A percentile compares a stretch with the other conserved stretches of the same genome.
Conservation (phyloP, 108 stramenopile genomes). For the Discostella pseudostelligera region DNA sequence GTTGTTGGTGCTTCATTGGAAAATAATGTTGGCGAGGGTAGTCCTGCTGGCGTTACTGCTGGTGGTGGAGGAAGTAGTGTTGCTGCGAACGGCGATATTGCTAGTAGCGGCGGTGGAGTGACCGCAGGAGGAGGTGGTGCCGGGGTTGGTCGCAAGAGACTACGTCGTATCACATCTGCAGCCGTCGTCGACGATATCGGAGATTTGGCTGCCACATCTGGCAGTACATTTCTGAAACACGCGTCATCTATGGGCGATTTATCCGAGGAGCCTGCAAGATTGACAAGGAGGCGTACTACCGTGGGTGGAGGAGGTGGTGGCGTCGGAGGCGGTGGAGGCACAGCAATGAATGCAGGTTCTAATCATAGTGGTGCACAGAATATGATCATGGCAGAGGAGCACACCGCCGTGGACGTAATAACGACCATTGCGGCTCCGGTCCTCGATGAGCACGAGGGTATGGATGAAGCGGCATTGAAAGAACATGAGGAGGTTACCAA, state of each 20-base stretch:
- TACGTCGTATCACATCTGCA: neutral
- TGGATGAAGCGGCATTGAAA: constrained; percentile 92
- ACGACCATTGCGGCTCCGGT: constrained; percentile 84
- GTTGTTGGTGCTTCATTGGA: constrained; percentile 1
- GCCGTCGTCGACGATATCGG: neutral
- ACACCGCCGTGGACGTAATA: constrained; percentile 71
- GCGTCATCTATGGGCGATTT: neutral
- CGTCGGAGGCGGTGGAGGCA: neutral
- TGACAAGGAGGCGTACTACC: neutral
- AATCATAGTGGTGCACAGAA: neutral
- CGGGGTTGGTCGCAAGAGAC: constrained; percentile 6
- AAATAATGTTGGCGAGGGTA: neutral
- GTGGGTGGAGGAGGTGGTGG: neutral
- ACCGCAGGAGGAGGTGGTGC: constrained; percentile 6
- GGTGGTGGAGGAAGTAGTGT: neutral
- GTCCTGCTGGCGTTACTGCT: constrained; percentile 1
- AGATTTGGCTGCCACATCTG: constrained; percentile 8
- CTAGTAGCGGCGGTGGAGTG: constrained; percentile 4
- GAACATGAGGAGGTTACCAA: constrained; percentile 99
- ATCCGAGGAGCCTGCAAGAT: constrained; percentile 24
- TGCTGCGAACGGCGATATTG: neutral
- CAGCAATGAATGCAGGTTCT: neutral
- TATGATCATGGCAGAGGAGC: constrained; percentile 47
- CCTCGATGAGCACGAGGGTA: constrained; percentile 97
- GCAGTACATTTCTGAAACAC: too few species aligned